These are phyloP conservation scores for Elsinoe necatrix DNA, from an alignment of 2,329 filamentous ascomycete genomes.

Conservation along the genomic window DNA sequence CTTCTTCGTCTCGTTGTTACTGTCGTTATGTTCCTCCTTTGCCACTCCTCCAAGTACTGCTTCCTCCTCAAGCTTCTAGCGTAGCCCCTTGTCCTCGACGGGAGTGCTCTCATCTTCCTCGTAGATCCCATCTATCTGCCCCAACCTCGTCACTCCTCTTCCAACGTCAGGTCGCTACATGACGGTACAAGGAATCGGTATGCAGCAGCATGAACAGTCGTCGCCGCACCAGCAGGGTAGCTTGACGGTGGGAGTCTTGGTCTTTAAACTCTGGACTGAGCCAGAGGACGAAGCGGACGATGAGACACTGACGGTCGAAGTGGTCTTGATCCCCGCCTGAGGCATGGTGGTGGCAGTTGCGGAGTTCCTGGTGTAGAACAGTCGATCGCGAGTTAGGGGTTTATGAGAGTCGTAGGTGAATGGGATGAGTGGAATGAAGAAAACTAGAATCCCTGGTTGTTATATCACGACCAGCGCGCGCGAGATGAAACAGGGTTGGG, in stretches of 20 bases:
- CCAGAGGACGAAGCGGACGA: conserved; percentile 20
- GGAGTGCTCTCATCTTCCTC: background rate
- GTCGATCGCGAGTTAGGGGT: no score
- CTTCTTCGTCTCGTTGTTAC: background rate
- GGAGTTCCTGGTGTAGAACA: no score
- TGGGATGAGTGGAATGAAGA: background rate
- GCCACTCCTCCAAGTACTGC: background rate
- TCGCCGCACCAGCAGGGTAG: conserved; percentile 30
- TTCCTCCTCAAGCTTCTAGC: background rate
- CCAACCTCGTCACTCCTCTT: background rate
- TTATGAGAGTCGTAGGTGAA: background rate
- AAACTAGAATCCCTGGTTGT: background rate
- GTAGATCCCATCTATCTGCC: background rate
- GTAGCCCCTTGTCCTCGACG: no score
- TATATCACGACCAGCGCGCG: background rate
- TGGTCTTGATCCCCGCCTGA: conserved; percentile 17
- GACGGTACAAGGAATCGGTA: conserved; percentile 23
- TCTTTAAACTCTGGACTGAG: conserved; percentile 19
- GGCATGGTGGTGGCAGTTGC: conserved; percentile 20
- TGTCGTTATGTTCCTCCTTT: background rate
- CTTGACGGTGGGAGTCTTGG: conserved; percentile 24
- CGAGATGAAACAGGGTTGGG: conserved; percentile 6
- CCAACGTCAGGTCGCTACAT: conserved; percentile 18
- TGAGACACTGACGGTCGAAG: conserved; percentile 22
- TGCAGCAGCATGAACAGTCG: conserved; percentile 23